Base-by-base conservation (phyloP, 371 early-diverging fungal species). In the Mucor velutinosus region DNA sequence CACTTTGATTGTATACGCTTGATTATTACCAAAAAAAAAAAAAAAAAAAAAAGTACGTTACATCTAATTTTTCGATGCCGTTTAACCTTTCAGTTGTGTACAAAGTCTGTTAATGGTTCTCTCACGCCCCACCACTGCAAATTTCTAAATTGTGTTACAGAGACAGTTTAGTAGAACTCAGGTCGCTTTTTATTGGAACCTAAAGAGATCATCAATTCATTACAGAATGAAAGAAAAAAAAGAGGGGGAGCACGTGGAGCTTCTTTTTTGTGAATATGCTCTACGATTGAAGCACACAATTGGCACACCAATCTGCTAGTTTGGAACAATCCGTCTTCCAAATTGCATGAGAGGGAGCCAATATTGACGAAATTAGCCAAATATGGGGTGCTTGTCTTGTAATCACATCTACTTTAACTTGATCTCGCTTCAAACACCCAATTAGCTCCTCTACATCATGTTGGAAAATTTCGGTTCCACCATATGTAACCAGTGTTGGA, bases 401-500 rank as follows among this genome's bases (percentile, higher is more conserved):
- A 30, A 80, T 37, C 30, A 75, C 69, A 60, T 77, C 74, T 21
- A 73, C 70, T 14, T 73, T 43, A 14, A 77, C 80, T 12, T 65
- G 58, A 30, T 80, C 70, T 29, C 58, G 29, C 30, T 75, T 59
- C 3, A 75, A 47, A 6, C 57, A 55, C 37, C 49, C 55, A 57
- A 80, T 63, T 21, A 77, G 30, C 14, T 32, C 29, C 30, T 67
- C 70, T 35, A 69, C 59, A 32, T 80, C 77, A 56, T 72, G 67
- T 49, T 68, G 72, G 33, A 80, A 75, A 3, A 76, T 32, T 59
- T 80, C 80, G 17, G 47, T 60, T 7, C 69, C 67, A 55, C 76
- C 75, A 53, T 73, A 63, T 3, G 77, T 68, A 3, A 80, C 68
- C 39, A 79, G 49, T 4, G 74, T 62, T 25, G 79, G 76, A 25